Base-by-base conservation (phyloP, 495 filamentous ascomycete genomes). In the Talaromyces nanjingensis region DNA sequence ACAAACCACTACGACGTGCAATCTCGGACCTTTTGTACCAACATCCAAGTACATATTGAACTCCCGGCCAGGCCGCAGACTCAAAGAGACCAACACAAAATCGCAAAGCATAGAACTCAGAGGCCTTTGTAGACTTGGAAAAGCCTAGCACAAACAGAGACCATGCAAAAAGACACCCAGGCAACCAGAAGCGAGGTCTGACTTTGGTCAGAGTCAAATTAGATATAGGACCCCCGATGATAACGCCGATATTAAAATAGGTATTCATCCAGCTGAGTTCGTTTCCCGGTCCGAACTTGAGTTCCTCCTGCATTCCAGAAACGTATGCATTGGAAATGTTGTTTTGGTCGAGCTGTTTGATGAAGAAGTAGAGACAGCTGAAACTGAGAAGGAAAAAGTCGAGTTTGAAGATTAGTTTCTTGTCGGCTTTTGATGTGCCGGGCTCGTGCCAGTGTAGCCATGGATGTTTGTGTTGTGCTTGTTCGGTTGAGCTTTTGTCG, bases 181-280 rank as follows among this genome's bases (percentile, higher is more conserved):
- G 82, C 16, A 86, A 78, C 73, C 73, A 80, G 53, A 79, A 73
- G 0, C 76, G 79, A 3, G 80, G 82, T 2, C 79, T 74, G 14
- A 84, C 63, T 11, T 67, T 61, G 2, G 75, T 79, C 18, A 84
- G 64, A 59, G 83, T 74, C 53, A 83, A 72, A 65, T 81, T 78
- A 63, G 73, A 76, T 6, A 81, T 81, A 33, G 84, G 74, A 66
- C 82, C 72, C 22, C 80, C 81, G 42, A 83, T 68, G 6, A 84
- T 75, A 64, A 83, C 79, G 12, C 82, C 83, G 27, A 81, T 75
- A 0, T 79, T 84, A 73, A 77, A 86, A 57, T 69, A 75, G 2
- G 75, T 78, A 42, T 67, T 71, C 67, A 78, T 53, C 61, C 61
- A 63, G 45, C 53, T 63, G 12, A 63, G 25, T 67, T 85, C 69